Evolutionary conservation across 139 green algal genomes (phyloP).

Genomic region (Chlamydomonas sp.): DNA sequence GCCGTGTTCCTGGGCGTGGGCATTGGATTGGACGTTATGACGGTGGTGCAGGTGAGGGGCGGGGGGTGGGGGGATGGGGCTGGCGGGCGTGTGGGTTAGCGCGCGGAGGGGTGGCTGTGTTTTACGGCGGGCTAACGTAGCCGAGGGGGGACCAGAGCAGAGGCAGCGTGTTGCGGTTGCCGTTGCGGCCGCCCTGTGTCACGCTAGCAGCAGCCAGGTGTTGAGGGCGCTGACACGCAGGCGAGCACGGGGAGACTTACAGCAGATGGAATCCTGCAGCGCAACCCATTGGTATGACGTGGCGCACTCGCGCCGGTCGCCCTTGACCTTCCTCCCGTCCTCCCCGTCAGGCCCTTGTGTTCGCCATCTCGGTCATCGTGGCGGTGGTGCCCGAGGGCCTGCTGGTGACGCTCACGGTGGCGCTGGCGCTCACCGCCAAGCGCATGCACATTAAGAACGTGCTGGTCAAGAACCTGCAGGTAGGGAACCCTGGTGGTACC

Average conservation of each 20-base stretch:
- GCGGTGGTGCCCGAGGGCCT: constrained; percentile 60
- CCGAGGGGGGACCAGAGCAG: too few species aligned
- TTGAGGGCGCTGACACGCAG: too few species aligned
- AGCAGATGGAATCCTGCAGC: too few species aligned
- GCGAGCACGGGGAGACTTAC: too few species aligned
- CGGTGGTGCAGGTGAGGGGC: constrained; percentile 22
- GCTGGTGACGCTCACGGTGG: constrained; percentile 52
- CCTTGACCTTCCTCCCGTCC: neutral
- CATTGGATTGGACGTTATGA: constrained; percentile 35
- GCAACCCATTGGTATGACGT: too few species aligned
- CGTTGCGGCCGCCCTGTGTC: too few species aligned
- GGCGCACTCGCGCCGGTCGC: too few species aligned
- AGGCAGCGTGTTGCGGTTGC: too few species aligned
- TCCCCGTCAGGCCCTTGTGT: constrained; percentile 43
- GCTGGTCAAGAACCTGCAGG: constrained; percentile 61
- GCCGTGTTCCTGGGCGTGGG: constrained; percentile 49
- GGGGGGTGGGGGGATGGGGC: neutral
- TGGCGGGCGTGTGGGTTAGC: too few species aligned
- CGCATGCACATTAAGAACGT: constrained; percentile 54
- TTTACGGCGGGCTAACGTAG: too few species aligned
- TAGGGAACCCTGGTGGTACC: neutral
- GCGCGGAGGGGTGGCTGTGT: too few species aligned
- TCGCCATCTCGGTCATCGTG: constrained; percentile 53
- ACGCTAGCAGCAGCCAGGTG: too few species aligned
- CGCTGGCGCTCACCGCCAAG: constrained; percentile 57